Evolutionary conservation across 257 asterid genomes (phyloP).

Genomic region (Scutellaria galericulata): DNA sequence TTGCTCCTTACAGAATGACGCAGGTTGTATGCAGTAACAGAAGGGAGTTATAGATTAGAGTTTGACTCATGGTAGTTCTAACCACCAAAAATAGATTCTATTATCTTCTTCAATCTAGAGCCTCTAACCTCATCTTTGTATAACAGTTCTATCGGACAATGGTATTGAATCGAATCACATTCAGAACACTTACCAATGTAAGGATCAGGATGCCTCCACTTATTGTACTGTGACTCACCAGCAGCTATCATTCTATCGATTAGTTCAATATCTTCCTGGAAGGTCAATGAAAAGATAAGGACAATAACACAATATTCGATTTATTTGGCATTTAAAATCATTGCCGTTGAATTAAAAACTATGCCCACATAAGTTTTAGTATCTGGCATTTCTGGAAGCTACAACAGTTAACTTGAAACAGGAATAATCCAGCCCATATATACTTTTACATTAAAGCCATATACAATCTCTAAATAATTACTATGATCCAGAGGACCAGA

Average conservation of each 20-base stretch:
- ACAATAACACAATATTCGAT: slow-evolving; percentile 1
- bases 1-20: background rate
- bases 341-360: background rate
- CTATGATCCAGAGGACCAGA: background rate
- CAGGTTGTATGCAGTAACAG: background rate
- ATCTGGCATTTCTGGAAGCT: background rate
- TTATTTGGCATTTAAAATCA: slow-evolving; percentile 1
- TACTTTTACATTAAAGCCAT: background rate
- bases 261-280: slow-evolving; percentile 83
- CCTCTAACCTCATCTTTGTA: slow-evolving; percentile 10
- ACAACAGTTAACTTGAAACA: background rate
- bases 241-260: slow-evolving; percentile 77
- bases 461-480: background rate
- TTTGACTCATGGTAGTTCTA: background rate
- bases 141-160: background rate
- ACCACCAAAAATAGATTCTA: background rate
- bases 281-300: background rate
- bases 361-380: background rate
- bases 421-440: background rate
- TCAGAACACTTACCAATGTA: slow-evolving; percentile 67
- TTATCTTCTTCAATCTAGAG: background rate
- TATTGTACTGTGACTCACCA: slow-evolving; percentile 73
- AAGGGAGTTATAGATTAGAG: background rate
- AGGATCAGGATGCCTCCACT: slow-evolving; percentile 97
- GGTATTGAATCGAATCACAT: background rate